Evolutionary conservation across 441 rosid species (phyloP), one percentile per base, ranked within the genome.

Genomic region (California macrophylla): DNA sequence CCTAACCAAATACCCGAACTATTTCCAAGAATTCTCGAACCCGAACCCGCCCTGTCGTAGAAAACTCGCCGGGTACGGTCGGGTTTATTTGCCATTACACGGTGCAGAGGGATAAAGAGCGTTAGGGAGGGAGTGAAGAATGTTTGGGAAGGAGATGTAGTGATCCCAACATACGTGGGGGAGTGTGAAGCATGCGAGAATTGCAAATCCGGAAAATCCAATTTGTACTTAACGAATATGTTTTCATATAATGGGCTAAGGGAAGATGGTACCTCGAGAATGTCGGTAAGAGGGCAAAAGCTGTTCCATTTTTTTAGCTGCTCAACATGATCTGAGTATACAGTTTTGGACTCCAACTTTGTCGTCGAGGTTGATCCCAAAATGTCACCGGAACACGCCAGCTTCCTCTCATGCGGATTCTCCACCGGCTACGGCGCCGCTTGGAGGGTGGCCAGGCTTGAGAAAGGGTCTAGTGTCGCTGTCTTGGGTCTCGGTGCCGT

Each of bases 401-500:
- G 80, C 69, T 68, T 80, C 45, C 26, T 81, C 21, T 82, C 90
- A 0, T 86, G 85, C 72, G 86, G 86, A 2, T 84, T 77, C 32
- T 75, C 85, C n/a, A 82, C 83, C 18, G 91, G 94, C 0, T 75
- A 67, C 56, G 94, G 96, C 4, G 84, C 87, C 1, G 83, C 84
- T 24, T 85, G 86, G 92, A 87, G 79, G 75, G 89, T 77, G 15
- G 87, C 87, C 4, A 30, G 70, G n/a, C 80, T 88, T 65, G 74
- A 81, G 58, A 70, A 69, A 18, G 87, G 94, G 3, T 85, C 91
- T 12, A 71, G 75, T 12, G 86, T 88, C 0, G 91, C 84, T 16
- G 79, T 87, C 7, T 66, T 90, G 2, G 89, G 92, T 20, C 85
- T 90, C 36, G 94, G 94, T 7, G 75, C 82, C 9, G 91, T 85